Evolutionary conservation across 2,329 filamentous ascomycete species (phyloP), one percentile per base, ranked within the genome.

Genomic region (Camillea tinctor): DNA sequence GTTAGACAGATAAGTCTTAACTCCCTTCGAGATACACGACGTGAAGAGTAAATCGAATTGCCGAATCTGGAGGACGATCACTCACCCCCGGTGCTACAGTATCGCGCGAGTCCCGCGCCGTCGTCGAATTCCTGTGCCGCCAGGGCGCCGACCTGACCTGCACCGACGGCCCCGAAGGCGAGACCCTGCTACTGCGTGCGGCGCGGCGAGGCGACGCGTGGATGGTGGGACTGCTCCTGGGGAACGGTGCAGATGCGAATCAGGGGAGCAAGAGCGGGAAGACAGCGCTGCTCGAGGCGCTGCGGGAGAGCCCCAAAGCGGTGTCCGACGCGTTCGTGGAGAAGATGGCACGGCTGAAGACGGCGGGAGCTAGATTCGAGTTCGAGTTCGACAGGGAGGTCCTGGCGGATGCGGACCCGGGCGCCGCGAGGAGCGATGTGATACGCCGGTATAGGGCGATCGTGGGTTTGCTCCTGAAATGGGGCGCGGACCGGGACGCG

Each of bases 371-470:
- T n/a, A n/a, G n/a, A 49, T 17, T 19, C 17, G 17, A 13, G 21
- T 20, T 50, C 52, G 50, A 63, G 13, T 61, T 54, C 52, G 51
- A 36, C n/a, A 50, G 26, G 23, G 26, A 54, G 4, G 11, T 54
- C 17, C 23, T 52, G 30, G 19, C 20, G 19, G 22, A 24, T 13
- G n/a, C 6, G 26, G 26, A 30, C 13, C 26, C 44, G 5, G 44
- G 44, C 15, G 44, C 44, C 44, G 5, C 11, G 3, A 56, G 13
- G 21, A 49, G 19, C 21, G 9, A 50, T 9, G 2, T 49, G 11
- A 21, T 50, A 6, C 30, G 11, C 19, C 19, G 44, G 44, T 49
- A 49, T 30, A 21, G 24, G 17, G 52, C 52, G n/a, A 24, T 54
- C 24, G 24, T 54, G 13, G 52, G 52, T 4, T n/a, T 54, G 15